Evolutionary conservation across 805 yeast species (phyloP).

Genomic region (Wickerhamomyces silvicola): DNA sequence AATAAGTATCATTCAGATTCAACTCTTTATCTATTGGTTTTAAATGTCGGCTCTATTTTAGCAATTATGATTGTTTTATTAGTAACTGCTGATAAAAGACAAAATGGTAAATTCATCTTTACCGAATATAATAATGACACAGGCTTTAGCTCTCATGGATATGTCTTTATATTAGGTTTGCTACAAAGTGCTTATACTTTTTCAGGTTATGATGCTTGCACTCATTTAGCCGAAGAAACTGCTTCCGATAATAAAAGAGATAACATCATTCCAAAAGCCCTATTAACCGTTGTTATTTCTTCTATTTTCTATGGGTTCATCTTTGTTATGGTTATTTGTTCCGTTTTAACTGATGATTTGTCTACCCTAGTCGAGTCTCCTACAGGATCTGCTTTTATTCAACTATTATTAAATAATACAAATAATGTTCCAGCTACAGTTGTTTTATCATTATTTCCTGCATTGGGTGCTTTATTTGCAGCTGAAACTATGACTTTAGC

Average conservation of each 20-base stretch:
- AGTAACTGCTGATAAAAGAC: constrained; percentile 19
- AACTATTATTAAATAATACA: constrained; percentile 19
- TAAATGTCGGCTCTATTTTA: constrained; percentile 15
- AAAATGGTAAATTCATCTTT: constrained; percentile 20
- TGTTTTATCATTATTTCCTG: constrained; percentile 18
- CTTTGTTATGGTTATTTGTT: constrained; percentile 25
- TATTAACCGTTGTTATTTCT: constrained; percentile 24
- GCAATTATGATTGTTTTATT: constrained; percentile 16
- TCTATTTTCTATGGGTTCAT: constrained; percentile 26
- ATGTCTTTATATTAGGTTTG: constrained; percentile 22
- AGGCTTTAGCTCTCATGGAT: constrained; percentile 20
- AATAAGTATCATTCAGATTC: constrained; percentile 20
- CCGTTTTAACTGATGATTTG: constrained; percentile 21
- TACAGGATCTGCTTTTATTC: constrained; percentile 23
- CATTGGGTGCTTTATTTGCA: constrained; percentile 19
- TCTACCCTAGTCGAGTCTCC: constrained; percentile 11
- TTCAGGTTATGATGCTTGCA: constrained; percentile 29
- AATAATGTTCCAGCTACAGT: constrained; percentile 25
- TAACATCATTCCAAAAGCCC: constrained; percentile 28
- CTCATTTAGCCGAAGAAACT: constrained; percentile 31
- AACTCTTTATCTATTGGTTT: constrained; percentile 12
- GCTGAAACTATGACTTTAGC: constrained; percentile 26
- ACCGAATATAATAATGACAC: constrained; percentile 19
- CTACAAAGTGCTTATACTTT: constrained; percentile 23
- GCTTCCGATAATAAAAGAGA: constrained; percentile 16